phyloP scores from a whole-genome alignment of 2,329 filamentous ascomycete genomes.

The Apiospora marii region DNA sequence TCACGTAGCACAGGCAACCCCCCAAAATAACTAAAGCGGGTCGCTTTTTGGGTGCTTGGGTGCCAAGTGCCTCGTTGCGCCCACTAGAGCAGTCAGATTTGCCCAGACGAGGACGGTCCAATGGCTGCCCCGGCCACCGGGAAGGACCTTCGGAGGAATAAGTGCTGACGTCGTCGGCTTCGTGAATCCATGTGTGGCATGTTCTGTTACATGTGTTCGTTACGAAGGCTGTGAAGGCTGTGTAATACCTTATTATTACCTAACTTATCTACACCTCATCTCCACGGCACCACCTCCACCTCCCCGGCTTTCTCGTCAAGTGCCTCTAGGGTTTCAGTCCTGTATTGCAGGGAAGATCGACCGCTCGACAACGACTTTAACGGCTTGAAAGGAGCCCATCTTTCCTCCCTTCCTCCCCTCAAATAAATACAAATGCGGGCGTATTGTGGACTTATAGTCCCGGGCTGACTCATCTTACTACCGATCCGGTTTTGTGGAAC shows the following conservation, averaged over 20 bases:
- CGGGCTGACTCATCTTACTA: slow-evolving; percentile 27
- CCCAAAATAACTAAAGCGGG: slow-evolving; percentile 5
- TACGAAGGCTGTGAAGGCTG: background rate
- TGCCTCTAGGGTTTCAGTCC: background rate
- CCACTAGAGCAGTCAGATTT: background rate
- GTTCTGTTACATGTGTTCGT: background rate
- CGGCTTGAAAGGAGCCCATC: background rate
- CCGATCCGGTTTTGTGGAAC: background rate
- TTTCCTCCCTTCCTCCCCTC: background rate
- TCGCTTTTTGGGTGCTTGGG: background rate
- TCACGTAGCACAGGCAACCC: background rate
- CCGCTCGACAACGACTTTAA: background rate
- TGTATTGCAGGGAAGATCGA: background rate
- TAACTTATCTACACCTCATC: background rate
- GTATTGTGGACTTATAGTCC: background rate
- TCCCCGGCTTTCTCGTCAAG: background rate
- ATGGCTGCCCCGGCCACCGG: background rate
- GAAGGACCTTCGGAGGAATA: background rate
- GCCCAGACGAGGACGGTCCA: background rate
- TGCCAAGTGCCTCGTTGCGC: background rate
- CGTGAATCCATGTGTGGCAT: background rate
- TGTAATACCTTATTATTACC: background rate
- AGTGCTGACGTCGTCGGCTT: slow-evolving; percentile 9
- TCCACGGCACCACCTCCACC: background rate
- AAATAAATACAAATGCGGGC: slow-evolving; percentile 22